Evolutionary conservation across 2,329 filamentous ascomycete species (phyloP).

Genomic region (Phialocephala subalpina): DNA sequence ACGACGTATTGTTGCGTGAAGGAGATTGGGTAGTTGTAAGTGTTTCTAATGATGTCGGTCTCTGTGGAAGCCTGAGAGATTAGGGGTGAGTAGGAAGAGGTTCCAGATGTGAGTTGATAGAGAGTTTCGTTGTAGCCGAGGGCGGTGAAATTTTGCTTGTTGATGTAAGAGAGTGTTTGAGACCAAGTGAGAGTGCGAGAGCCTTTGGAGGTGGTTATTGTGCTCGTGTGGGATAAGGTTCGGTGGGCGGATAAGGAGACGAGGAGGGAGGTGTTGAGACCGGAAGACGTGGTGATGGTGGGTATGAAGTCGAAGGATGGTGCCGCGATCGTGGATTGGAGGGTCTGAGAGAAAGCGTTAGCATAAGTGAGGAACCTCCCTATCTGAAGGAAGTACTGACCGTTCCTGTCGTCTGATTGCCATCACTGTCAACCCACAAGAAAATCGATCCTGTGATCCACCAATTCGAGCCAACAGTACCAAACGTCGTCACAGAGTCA

Average conservation of each 20-base stretch:
- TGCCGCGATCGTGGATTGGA: slow-evolving; percentile 17
- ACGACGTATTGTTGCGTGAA: slow-evolving; percentile 27
- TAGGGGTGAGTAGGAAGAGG: slow-evolving; percentile 25
- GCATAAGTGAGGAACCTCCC: too few relatives aligned
- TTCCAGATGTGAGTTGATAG: slow-evolving; percentile 28
- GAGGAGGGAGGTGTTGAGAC: slow-evolving; percentile 28
- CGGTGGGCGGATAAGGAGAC: slow-evolving; percentile 25
- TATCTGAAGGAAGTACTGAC: too few relatives aligned
- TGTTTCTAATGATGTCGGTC: slow-evolving; percentile 18
- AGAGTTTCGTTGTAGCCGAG: slow-evolving; percentile 32
- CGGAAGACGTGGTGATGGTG: slow-evolving; percentile 12
- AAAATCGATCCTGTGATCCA: slow-evolving; percentile 81
- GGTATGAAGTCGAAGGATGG: slow-evolving; percentile 27
- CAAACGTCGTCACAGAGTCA: slow-evolving; percentile 56
- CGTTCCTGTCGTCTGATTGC: slow-evolving; percentile 24
- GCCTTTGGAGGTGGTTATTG: slow-evolving; percentile 34
- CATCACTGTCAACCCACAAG: slow-evolving; percentile 58
- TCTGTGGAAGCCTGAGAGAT: background rate
- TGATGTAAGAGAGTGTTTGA: slow-evolving; percentile 32
- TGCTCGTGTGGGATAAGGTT: slow-evolving; percentile 28
- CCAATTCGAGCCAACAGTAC: slow-evolving; percentile 69
- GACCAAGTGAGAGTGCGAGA: slow-evolving; percentile 27
- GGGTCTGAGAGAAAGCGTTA: slow-evolving; percentile 8
- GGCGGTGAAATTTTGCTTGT: slow-evolving; percentile 32
- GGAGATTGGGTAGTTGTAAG: slow-evolving; percentile 31